A percentile compares a stretch with the other conserved stretches of the same genome.
phyloP scores from a whole-genome alignment of 805 yeast species.

The Tetrapisispora arboricola region DNA sequence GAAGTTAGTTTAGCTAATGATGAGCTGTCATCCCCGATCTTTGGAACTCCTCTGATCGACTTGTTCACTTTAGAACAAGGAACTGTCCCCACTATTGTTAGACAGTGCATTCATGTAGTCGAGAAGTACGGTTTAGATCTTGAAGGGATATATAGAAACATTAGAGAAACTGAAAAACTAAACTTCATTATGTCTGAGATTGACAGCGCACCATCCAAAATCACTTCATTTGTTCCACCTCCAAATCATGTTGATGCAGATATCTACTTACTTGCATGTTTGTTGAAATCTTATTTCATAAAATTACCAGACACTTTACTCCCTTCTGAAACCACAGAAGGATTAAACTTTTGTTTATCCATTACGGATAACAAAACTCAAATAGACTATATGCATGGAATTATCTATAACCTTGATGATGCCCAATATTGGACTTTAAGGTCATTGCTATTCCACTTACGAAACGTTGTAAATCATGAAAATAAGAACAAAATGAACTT shows the following conservation, averaged over 20 bases:
- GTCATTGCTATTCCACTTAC: slow-evolving; percentile 74
- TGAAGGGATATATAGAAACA: slow-evolving; percentile 83
- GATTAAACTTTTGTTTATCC: slow-evolving; percentile 48
- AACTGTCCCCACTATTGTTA: slow-evolving; percentile 84
- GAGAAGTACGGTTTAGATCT: slow-evolving; percentile 75
- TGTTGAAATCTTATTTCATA: slow-evolving; percentile 73
- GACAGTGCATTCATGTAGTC: slow-evolving; percentile 76
- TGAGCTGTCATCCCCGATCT: slow-evolving; percentile 39
- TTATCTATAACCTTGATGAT: slow-evolving; percentile 85
- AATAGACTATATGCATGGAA: slow-evolving; percentile 70
- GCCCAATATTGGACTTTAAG: slow-evolving; percentile 89
- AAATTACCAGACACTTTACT: slow-evolving; percentile 56
- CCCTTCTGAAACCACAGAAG: slow-evolving; percentile 20
- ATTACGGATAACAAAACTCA: slow-evolving; percentile 53
- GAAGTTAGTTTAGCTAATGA: slow-evolving; percentile 30
- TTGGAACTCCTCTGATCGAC: slow-evolving; percentile 72
- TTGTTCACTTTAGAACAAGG: slow-evolving; percentile 76
- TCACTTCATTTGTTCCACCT: slow-evolving; percentile 44
- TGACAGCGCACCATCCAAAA: slow-evolving; percentile 62
- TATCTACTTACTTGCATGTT: slow-evolving; percentile 76
- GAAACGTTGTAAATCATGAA: slow-evolving; percentile 56
- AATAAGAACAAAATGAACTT: slow-evolving; percentile 68
- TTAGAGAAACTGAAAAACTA: slow-evolving; percentile 66
- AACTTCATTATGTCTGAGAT: slow-evolving; percentile 64
- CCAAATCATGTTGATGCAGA: slow-evolving; percentile 62